These are phyloP conservation scores for Protomyces arabidopsidicola DNA, from an alignment of 1,139 yeast species.

Conservation along the genomic window DNA sequence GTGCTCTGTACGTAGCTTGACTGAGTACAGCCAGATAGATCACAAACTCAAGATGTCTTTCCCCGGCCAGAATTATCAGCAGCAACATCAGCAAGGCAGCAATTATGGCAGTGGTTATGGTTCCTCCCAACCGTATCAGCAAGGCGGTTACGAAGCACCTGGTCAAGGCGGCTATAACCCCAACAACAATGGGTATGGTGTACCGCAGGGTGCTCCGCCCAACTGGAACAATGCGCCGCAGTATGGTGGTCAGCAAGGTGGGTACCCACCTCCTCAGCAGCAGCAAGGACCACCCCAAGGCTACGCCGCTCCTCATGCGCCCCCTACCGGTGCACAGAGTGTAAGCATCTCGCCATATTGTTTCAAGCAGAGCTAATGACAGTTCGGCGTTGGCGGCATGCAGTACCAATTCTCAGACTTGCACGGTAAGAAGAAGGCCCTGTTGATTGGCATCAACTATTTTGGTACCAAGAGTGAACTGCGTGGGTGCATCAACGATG, in stretches of 20 bases:
- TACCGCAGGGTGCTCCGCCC: constrained; percentile 25
- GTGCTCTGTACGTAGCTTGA: no score
- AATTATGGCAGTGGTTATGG: background rate
- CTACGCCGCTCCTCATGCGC: constrained; percentile 9
- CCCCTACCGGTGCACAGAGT: background rate
- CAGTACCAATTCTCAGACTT: constrained; percentile 69
- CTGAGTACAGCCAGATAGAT: no score
- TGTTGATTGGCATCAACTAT: constrained; percentile 82
- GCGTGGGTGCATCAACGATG: constrained; percentile 76
- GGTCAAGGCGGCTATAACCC: constrained; percentile 26
- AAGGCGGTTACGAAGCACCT: constrained; percentile 4
- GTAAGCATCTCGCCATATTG: background rate
- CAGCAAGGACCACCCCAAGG: constrained; percentile 10
- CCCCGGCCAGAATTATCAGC: constrained; percentile 22
- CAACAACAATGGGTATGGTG: constrained; percentile 10
- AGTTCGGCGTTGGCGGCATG: constrained; percentile 19
- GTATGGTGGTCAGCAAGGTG: background rate
- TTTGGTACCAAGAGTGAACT: constrained; percentile 65
- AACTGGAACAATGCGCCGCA: constrained; percentile 14
- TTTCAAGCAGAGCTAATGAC: constrained; percentile 3
- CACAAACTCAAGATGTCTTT: constrained; percentile 1
- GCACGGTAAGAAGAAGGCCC: constrained; percentile 71
- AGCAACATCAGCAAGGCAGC: constrained; percentile 5
- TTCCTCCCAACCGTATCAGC: constrained; percentile 15
- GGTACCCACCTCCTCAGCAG: background rate